Evolutionary conservation across 1,284 basidiomycete genomes (phyloP).

Genomic region (Earliella scabrosa): DNA sequence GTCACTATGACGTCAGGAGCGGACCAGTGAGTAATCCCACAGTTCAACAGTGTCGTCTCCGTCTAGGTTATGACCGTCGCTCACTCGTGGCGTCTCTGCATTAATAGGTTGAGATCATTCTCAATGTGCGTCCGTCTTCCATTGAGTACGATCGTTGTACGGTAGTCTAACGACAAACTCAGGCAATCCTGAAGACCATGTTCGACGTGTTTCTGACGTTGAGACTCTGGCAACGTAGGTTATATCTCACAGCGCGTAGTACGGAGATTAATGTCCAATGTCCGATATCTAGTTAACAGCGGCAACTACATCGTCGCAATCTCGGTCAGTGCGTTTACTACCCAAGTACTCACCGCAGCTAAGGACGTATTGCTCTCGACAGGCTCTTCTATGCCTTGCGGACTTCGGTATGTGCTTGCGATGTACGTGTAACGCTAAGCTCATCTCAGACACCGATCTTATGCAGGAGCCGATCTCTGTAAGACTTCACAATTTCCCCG

Average conservation of each 20-base stretch:
- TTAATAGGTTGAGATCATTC: background rate
- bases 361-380: too few species aligned
- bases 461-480: background rate
- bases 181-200: background rate
- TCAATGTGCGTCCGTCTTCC: background rate
- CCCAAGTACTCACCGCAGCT: too few species aligned
- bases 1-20: background rate
- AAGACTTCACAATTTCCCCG: background rate
- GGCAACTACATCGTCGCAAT: background rate
- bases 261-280: background rate
- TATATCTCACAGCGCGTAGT: background rate
- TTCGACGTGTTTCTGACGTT: conserved; percentile 4
- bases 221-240: background rate
- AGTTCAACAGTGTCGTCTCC: too few species aligned
- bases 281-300: background rate
- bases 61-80: background rate
- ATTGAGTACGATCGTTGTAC: background rate
- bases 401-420: conserved; percentile 12
- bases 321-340: background rate
- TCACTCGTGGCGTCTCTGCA: background rate
- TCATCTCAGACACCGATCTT: too few species aligned
- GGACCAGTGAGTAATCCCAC: background rate
- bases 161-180: background rate
- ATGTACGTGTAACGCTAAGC: too few species aligned
- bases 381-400: background rate